Conservation (phyloP, 1,284 basidiomycete species). For the Rugosomyces carneus region DNA sequence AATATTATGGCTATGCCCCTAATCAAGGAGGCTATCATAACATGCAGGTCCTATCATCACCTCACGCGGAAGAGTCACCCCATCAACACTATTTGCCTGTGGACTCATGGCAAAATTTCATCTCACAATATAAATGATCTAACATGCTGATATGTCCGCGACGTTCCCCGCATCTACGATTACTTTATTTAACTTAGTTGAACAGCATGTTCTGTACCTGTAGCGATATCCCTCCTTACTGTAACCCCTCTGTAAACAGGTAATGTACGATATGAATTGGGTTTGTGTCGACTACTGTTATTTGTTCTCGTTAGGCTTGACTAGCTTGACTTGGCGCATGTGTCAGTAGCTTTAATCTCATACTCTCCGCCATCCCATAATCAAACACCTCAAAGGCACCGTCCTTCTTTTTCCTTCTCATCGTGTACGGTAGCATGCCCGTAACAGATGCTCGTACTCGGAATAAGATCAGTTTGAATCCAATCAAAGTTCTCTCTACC, state of each 20-base stretch:
- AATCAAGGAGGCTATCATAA: constrained; percentile 15
- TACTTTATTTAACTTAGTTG: constrained; percentile 9
- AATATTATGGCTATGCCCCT: constrained; percentile 23
- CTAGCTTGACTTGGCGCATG: constrained; percentile 5
- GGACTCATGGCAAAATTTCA: constrained; percentile 46
- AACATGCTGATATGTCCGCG: neutral
- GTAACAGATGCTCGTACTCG: constrained; percentile 63
- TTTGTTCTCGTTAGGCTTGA: constrained; percentile 22
- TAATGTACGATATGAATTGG: neutral
- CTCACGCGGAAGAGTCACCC: constrained; percentile 21
- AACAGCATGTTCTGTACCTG: constrained; percentile 13
- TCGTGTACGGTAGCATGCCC: constrained; percentile 41
- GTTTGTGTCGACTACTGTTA: too few species aligned
- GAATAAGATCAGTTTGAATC: constrained; percentile 58
- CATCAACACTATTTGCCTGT: constrained; percentile 25
- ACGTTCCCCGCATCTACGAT: neutral
- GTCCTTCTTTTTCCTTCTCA: constrained; percentile 19
- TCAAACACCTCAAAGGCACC: neutral
- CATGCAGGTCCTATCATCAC: constrained; percentile 23
- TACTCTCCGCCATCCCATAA: too few species aligned
- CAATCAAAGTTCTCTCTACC: constrained; percentile 43
- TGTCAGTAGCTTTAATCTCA: constrained; percentile 2
- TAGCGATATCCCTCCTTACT: constrained; percentile 13
- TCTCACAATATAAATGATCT: constrained; percentile 32
- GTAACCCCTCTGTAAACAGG: constrained; percentile 4